phyloP scores from a whole-genome alignment of 108 stramenopile species.

The Chaetoceros muelleri region DNA sequence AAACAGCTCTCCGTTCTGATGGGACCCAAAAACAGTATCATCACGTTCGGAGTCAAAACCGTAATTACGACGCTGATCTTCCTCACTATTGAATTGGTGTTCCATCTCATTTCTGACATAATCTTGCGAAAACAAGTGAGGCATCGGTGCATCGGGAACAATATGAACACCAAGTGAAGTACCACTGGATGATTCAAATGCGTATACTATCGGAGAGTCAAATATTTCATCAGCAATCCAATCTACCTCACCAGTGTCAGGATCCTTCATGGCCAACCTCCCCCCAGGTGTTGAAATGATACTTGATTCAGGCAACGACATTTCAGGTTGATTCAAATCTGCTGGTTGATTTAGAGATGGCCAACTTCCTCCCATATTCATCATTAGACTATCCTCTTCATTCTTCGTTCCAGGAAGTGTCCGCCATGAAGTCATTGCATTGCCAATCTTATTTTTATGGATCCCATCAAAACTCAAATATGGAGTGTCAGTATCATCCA shows the following conservation, averaged over 20 bases:
- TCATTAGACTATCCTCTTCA: slow-evolving; percentile 8
- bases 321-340: not conserved
- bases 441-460: not conserved
- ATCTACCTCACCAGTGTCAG: slow-evolving; percentile 20
- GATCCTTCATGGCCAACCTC: slow-evolving; percentile 45
- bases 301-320: not conserved
- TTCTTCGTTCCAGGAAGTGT: not conserved
- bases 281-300: slow-evolving; percentile 55
- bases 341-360: not conserved
- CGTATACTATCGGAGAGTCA: slow-evolving; percentile 60
- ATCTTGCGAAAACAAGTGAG: slow-evolving; percentile 19
- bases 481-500: not conserved
- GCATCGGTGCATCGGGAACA: slow-evolving; percentile 51
- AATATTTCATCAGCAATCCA: slow-evolving; percentile 66
- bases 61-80: not conserved
- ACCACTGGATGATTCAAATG: slow-evolving; percentile 51
- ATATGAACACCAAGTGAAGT: slow-evolving; percentile 47
- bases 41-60: slow-evolving; percentile 4
- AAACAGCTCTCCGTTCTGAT: slow-evolving; percentile 63
- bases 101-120: slow-evolving; percentile 38
- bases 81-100: slow-evolving; percentile 11
- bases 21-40: slow-evolving; percentile 47
- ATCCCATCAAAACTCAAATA: not conserved
- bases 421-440: not conserved
- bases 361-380: slow-evolving; percentile 2